phyloP scores from a whole-genome alignment of 345 rosid genomes.

The Salix arbutifolia region DNA sequence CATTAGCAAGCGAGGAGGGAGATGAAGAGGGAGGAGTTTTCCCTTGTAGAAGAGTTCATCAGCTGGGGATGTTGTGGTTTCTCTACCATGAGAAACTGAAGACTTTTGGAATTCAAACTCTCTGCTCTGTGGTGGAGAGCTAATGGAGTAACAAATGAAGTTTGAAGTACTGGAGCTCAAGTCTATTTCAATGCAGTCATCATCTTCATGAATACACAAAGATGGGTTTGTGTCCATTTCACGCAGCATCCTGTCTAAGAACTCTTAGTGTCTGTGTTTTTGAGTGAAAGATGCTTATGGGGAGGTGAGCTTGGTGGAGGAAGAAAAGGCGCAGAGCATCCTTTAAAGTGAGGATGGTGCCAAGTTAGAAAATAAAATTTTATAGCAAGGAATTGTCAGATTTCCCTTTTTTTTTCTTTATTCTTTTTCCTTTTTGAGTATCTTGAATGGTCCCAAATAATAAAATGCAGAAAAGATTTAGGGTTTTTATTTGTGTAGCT shows the following conservation, averaged over 20 bases:
- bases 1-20: constrained; percentile 78
- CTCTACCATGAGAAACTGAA: constrained; percentile 39
- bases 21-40: constrained; percentile 90
- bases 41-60: constrained; percentile 96
- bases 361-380: constrained; percentile 22
- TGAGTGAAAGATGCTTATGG: constrained; percentile 20
- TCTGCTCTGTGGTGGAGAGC: constrained; percentile 55
- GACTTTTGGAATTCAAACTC: constrained; percentile 92
- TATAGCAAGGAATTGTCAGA: constrained; percentile 20
- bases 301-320: constrained; percentile 23
- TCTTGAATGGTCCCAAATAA: constrained; percentile 36
- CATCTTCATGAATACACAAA: constrained; percentile 27
- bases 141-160: constrained; percentile 39
- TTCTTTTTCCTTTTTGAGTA: constrained; percentile 6
- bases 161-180: constrained; percentile 43
- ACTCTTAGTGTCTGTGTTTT: constrained; percentile 14
- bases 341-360: constrained; percentile 39
- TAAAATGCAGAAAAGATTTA: constrained; percentile 24
- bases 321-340: constrained; percentile 26
- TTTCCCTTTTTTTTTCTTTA: not conserved
- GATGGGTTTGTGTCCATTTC: constrained; percentile 10
- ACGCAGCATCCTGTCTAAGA: not conserved
- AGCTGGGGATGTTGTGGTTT: constrained; percentile 51
- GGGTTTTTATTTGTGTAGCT: constrained; percentile 1
- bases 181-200: constrained; percentile 78